Evolutionary conservation across 2,329 filamentous ascomycete genomes (phyloP).

Genomic region (Diaporthe ampelina): DNA sequence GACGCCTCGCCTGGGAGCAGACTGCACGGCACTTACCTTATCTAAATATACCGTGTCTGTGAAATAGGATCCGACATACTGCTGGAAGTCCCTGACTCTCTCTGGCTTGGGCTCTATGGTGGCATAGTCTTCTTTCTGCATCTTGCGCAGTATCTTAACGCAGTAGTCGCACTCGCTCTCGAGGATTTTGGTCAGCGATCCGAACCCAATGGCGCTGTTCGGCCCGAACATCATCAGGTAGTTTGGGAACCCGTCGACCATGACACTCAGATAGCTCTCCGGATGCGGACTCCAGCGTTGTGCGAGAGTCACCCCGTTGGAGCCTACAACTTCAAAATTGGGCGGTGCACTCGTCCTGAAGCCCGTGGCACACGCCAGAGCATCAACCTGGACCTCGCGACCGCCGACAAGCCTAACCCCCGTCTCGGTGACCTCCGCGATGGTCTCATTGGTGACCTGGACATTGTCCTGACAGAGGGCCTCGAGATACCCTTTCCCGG

Average conservation of each 20-base stretch:
- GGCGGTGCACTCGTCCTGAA: constrained; percentile 56
- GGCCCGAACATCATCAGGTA: constrained; percentile 64
- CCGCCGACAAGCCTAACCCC: constrained; percentile 50
- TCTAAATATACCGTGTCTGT: constrained; percentile 62
- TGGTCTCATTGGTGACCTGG: constrained; percentile 53
- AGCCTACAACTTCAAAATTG: constrained; percentile 57
- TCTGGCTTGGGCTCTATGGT: constrained; percentile 59
- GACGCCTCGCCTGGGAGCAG: background rate
- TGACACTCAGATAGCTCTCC: constrained; percentile 60
- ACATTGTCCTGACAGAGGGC: constrained; percentile 58
- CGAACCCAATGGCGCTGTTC: constrained; percentile 62
- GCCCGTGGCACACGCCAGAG: constrained; percentile 63
- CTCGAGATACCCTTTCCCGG: constrained; percentile 62
- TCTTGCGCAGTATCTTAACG: constrained; percentile 60
- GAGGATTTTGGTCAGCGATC: constrained; percentile 61
- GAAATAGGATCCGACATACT: constrained; percentile 63
- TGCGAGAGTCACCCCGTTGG: constrained; percentile 52
- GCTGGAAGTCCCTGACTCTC: constrained; percentile 61
- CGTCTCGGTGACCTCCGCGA: constrained; percentile 51
- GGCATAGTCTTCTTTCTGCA: constrained; percentile 61
- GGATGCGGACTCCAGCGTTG: constrained; percentile 56
- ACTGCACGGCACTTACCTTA: constrained; percentile 35
- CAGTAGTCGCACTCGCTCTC: constrained; percentile 65
- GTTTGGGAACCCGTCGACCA: constrained; percentile 64
- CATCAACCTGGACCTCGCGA: constrained; percentile 56